These are phyloP conservation scores for Kodamaea sp. DNA, from an alignment of 1,139 yeast genomes.

Conservation along the genomic window DNA sequence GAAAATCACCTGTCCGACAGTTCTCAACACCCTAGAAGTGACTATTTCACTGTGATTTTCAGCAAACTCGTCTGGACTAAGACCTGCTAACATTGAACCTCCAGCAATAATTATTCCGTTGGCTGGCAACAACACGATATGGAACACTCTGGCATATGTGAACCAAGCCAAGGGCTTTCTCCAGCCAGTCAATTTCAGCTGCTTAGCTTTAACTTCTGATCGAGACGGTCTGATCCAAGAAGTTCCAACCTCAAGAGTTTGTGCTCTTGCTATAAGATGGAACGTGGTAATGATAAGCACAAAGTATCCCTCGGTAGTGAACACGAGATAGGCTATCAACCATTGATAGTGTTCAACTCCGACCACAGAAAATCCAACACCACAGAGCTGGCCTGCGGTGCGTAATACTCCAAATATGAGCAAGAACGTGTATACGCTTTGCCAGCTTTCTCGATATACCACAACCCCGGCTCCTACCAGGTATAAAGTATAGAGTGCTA, in stretches of 20 bases:
- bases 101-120: conserved; percentile 36
- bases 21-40: conserved; percentile 31
- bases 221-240: conserved; percentile 21
- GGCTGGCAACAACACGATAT: conserved; percentile 33
- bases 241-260: conserved; percentile 16
- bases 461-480: conserved; percentile 18
- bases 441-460: conserved; percentile 23
- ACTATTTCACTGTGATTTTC: conserved; percentile 12
- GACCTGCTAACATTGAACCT: conserved; percentile 33
- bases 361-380: conserved; percentile 32
- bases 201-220: conserved; percentile 9
- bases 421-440: conserved; percentile 24
- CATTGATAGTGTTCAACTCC: conserved; percentile 32
- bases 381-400: conserved; percentile 37
- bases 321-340: conserved; percentile 40
- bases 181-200: background rate
- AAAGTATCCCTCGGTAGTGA: conserved; percentile 44
- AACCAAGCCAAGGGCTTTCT: conserved; percentile 1
- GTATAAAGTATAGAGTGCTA: conserved; percentile 29
- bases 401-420: conserved; percentile 32
- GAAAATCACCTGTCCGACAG: conserved; percentile 35
- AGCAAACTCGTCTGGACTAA: conserved; percentile 16
- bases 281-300: conserved; percentile 30
- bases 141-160: conserved; percentile 18
- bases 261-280: conserved; percentile 29